These are phyloP conservation scores for Batkoa obscura DNA, from an alignment of 371 early-diverging fungal species.

Conservation along the genomic window DNA sequence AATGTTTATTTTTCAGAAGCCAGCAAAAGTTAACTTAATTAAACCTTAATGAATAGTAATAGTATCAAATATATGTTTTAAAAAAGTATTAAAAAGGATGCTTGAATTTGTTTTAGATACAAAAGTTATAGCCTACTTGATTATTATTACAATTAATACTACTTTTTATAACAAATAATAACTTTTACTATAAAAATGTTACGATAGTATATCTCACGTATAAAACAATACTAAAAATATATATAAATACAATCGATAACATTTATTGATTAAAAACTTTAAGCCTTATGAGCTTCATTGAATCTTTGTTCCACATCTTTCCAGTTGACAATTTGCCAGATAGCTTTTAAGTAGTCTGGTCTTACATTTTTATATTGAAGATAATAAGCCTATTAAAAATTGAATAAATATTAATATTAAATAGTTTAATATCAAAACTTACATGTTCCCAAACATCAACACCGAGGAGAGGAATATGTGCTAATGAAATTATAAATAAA, in stretches of 20 bases:
- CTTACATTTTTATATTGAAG: slow-evolving; percentile 94
- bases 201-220: too few species aligned
- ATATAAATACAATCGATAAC: not conserved
- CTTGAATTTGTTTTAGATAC: too few species aligned
- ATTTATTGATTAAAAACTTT: not conserved
- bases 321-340: slow-evolving; percentile 98
- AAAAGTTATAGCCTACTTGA: too few species aligned
- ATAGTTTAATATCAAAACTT: slow-evolving; percentile 6
- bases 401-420: not conserved
- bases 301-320: slow-evolving; percentile 74
- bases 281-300: slow-evolving; percentile 23
- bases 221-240: not conserved
- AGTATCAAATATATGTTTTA: too few species aligned
- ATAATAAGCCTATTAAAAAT: slow-evolving; percentile 61
- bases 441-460: slow-evolving; percentile 98
- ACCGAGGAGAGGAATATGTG: slow-evolving; percentile 69
- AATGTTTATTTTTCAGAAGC: too few species aligned
- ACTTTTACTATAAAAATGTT: too few species aligned
- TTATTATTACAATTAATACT: too few species aligned
- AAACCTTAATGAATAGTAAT: too few species aligned
- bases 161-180: too few species aligned
- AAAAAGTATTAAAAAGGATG: too few species aligned
- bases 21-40: too few species aligned
- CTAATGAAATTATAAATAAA: slow-evolving; percentile 13
- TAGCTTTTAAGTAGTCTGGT: slow-evolving; percentile 82